Conservation (phyloP, 2,329 filamentous ascomycete species). For the Hypoxylon sp. region DNA sequence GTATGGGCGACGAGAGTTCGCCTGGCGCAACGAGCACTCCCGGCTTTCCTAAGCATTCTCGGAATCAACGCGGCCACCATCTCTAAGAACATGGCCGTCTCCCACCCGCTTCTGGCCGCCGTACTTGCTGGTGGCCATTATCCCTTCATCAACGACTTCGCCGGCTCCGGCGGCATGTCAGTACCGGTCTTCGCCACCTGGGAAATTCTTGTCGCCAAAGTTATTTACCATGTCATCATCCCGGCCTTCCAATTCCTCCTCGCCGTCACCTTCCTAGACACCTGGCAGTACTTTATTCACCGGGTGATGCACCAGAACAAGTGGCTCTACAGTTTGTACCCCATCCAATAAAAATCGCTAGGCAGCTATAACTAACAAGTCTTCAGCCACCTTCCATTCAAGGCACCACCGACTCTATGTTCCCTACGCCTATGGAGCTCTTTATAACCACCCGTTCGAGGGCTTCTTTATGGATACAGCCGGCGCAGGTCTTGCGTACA, state of each 20-base stretch:
- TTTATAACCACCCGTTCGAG: conserved; percentile 97
- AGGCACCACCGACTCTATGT: conserved; percentile 97
- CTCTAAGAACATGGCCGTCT: conserved; percentile 77
- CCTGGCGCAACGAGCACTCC: conserved; percentile 81
- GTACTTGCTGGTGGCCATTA: conserved; percentile 85
- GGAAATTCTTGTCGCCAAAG: conserved; percentile 80
- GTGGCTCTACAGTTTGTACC: conserved; percentile 91
- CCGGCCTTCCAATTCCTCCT: conserved; percentile 81
- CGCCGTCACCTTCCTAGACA: conserved; percentile 84
- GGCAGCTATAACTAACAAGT: conserved; percentile 41
- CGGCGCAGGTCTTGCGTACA: conserved; percentile 86
- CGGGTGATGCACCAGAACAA: conserved; percentile 97
- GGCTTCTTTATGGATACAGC: conserved; percentile 93
- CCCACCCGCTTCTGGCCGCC: conserved; percentile 80
- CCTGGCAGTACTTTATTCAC: conserved; percentile 98
- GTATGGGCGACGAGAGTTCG: conserved; percentile 89
- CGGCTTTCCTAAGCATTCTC: conserved; percentile 74
- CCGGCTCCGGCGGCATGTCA: conserved; percentile 61
- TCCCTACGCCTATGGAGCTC: conserved; percentile 94
- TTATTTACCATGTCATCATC: conserved; percentile 82
- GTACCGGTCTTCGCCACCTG: conserved; percentile 83
- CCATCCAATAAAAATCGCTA: conserved; percentile 66
- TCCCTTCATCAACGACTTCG: conserved; percentile 72
- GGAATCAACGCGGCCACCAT: conserved; percentile 82
- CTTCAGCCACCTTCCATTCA: conserved; percentile 85